Conservation (phyloP, 352 stramenopile species). For the Phytophthora citricola region DNA sequence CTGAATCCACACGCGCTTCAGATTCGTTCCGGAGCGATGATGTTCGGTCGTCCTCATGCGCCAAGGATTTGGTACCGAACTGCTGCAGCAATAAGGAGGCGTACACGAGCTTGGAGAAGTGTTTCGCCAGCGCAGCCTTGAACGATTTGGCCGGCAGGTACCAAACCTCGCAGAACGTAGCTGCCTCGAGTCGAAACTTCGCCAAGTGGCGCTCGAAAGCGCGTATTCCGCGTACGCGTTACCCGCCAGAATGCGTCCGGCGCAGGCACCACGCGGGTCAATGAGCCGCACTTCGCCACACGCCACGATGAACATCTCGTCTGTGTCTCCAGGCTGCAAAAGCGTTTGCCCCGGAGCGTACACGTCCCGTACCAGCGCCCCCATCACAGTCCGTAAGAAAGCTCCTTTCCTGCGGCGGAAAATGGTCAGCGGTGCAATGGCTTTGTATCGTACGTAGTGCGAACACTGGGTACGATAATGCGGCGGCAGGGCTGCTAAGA, state of each 20-base stretch:
- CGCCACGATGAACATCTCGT: constrained; percentile 65
- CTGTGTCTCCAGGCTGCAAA: constrained; percentile 34
- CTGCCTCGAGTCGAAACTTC: constrained; percentile 38
- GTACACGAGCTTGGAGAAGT: constrained; percentile 66
- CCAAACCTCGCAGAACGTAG: constrained; percentile 62
- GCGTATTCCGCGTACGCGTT: constrained; percentile 56
- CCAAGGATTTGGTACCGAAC: constrained; percentile 23
- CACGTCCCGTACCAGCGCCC: constrained; percentile 51
- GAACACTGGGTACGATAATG: constrained; percentile 64
- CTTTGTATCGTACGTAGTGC: constrained; percentile 62
- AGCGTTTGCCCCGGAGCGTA: constrained; percentile 53
- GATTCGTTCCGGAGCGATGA: not conserved
- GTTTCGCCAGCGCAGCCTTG: constrained; percentile 51
- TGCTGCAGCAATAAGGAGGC: constrained; percentile 49
- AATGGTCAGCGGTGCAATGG: constrained; percentile 48
- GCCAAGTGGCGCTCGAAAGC: constrained; percentile 49
- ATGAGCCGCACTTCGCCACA: constrained; percentile 52
- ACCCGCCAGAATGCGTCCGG: constrained; percentile 39
- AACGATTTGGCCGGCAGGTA: constrained; percentile 45
- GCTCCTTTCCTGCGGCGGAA: constrained; percentile 56
- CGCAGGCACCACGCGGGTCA: constrained; percentile 14
- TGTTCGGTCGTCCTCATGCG: not conserved
- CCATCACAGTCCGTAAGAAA: constrained; percentile 60
- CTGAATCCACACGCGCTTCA: constrained; percentile 30
- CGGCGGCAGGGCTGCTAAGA: constrained; percentile 48